These are phyloP conservation scores for Neofusicoccum umdonicola DNA, from an alignment of 2,329 filamentous ascomycete species.

Conservation along the genomic window DNA sequence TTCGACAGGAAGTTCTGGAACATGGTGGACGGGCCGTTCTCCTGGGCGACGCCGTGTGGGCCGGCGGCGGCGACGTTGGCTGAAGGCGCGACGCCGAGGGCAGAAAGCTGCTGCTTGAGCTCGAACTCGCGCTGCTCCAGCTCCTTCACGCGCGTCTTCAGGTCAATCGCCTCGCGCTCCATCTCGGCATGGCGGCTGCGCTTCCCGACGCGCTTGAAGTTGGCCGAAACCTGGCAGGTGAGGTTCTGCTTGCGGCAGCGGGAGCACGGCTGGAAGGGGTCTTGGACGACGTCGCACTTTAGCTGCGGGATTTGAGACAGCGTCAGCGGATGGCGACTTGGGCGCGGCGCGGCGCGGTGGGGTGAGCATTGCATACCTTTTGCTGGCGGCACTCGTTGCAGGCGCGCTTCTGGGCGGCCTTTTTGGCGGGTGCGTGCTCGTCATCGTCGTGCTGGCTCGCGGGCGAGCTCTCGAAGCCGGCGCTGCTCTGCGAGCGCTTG, in stretches of 20 bases:
- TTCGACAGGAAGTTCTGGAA: constrained; percentile 12
- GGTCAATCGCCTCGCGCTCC: constrained; percentile 72
- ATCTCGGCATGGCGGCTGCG: constrained; percentile 81
- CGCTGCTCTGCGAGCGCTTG: constrained; percentile 16
- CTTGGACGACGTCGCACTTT: constrained; percentile 79
- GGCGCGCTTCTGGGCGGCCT: constrained; percentile 60
- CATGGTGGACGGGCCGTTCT: constrained; percentile 14
- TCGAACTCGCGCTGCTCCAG: constrained; percentile 61
- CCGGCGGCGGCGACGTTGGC: constrained; percentile 28
- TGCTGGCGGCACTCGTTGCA: constrained; percentile 85
- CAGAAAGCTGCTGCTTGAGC: constrained; percentile 54
- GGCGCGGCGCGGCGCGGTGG: background rate
- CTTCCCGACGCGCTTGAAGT: constrained; percentile 83
- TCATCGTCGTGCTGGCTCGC: constrained; percentile 31
- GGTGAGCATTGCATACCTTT: constrained; percentile 57
- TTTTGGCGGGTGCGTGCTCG: constrained; percentile 25
- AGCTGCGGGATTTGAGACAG: constrained; percentile 50
- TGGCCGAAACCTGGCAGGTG: constrained; percentile 81
- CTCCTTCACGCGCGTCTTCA: constrained; percentile 35
- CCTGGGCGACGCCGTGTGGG: constrained; percentile 58
- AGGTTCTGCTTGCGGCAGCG: constrained; percentile 77
- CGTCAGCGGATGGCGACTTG: constrained; percentile 21
- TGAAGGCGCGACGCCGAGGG: constrained; percentile 11
- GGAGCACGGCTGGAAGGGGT: constrained; percentile 74
- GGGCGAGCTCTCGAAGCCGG: constrained; percentile 36